phyloP scores from a whole-genome alignment of 2,329 filamentous ascomycete genomes.

The Nemania abortiva region DNA sequence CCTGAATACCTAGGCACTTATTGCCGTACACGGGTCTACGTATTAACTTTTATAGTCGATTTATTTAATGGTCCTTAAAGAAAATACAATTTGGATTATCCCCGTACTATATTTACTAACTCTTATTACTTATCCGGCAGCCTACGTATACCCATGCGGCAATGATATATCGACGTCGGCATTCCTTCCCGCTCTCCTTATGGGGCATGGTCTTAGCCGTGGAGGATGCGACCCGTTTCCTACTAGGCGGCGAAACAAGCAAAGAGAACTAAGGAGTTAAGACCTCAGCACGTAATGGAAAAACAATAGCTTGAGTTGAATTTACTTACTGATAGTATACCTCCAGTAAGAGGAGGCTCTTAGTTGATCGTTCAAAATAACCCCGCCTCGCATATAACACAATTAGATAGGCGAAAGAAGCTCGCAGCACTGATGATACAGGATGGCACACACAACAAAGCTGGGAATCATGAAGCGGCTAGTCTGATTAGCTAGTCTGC shows the following conservation, averaged over 20 bases:
- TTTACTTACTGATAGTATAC: too few species aligned
- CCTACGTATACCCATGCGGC: neutral
- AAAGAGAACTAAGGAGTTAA: neutral
- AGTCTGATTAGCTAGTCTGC: conserved; percentile 1
- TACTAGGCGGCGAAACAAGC: neutral
- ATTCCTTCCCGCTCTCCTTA: neutral
- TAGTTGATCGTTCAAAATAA: too few species aligned
- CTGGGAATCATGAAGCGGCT: neutral
- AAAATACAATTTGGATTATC: neutral
- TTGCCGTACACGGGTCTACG: too few species aligned
- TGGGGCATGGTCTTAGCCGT: neutral
- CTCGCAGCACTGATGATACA: neutral
- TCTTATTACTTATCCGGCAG: neutral
- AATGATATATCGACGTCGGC: neutral
- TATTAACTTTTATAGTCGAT: neutral
- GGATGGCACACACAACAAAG: neutral
- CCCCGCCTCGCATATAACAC: too few species aligned
- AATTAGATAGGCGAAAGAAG: neutral
- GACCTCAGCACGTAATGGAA: neutral
- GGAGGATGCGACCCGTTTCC: neutral
- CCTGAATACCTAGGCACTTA: too few species aligned
- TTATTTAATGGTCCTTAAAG: neutral
- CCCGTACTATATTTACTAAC: neutral
- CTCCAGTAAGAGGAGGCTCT: too few species aligned
- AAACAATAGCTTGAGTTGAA: neutral